These are phyloP conservation scores for Nakazawaea wickerhamii DNA, from an alignment of 805 yeast genomes.

Conservation along the genomic window DNA sequence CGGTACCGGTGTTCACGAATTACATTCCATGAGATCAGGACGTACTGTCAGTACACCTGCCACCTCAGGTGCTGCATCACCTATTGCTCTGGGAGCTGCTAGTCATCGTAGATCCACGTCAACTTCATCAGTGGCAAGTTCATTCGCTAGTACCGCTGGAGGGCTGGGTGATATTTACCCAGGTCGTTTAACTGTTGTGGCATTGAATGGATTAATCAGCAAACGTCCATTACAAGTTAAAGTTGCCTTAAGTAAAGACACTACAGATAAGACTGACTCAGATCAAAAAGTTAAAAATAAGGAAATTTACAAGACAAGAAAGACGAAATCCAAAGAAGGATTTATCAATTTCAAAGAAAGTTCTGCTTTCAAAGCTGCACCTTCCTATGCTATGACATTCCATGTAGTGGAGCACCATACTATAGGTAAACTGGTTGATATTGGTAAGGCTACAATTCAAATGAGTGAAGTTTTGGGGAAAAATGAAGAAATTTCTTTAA, in stretches of 20 bases:
- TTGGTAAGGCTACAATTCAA: conserved; percentile 54
- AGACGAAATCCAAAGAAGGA: conserved; percentile 45
- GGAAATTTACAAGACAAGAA: conserved; percentile 61
- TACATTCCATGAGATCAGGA: conserved; percentile 33
- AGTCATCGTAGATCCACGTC: conserved; percentile 9
- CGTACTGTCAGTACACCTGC: conserved; percentile 13
- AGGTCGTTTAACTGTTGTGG: conserved; percentile 50
- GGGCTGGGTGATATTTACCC: conserved; percentile 35
- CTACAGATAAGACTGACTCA: conserved; percentile 17
- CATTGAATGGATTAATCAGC: conserved; percentile 20
- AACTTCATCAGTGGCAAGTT: conserved; percentile 8
- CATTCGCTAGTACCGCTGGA: neutral
- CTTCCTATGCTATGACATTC: conserved; percentile 55
- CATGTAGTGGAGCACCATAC: conserved; percentile 62
- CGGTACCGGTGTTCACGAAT: conserved; percentile 21
- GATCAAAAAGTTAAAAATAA: conserved; percentile 31
- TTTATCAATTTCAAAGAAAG: conserved; percentile 55
- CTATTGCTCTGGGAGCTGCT: neutral
- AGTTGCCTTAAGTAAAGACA: conserved; percentile 40
- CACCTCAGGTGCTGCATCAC: conserved; percentile 15
- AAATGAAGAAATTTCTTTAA: conserved; percentile 34
- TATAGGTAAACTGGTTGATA: conserved; percentile 61
- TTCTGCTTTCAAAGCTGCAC: conserved; percentile 59
- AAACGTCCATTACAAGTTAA: conserved; percentile 42
- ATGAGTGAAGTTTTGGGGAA: conserved; percentile 46